phyloP scores from a whole-genome alignment of 2,329 filamentous ascomycete genomes.

The Hypomyces rosellus region DNA sequence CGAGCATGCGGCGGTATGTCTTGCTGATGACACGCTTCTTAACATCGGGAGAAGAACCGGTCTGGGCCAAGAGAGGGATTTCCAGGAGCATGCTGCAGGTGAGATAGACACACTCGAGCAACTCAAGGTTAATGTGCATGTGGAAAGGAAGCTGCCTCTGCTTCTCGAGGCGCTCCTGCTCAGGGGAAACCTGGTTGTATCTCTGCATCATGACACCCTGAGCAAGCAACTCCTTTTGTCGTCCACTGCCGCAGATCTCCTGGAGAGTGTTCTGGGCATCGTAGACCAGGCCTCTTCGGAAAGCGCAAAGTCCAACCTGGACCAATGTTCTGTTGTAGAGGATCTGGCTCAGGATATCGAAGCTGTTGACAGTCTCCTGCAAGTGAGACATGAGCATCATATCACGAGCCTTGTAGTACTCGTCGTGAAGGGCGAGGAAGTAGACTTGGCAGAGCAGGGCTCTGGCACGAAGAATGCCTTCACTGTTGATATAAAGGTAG shows the following conservation, averaged over 20 bases:
- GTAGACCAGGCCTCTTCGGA: constrained; percentile 93
- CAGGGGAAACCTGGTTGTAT: constrained; percentile 90
- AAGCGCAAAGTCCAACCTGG: constrained; percentile 95
- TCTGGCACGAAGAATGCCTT: constrained; percentile 90
- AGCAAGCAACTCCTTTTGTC: constrained; percentile 95
- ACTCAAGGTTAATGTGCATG: constrained; percentile 99
- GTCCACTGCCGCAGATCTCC: constrained; percentile 94
- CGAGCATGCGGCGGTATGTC: constrained; percentile 97
- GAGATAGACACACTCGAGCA: constrained; percentile 96
- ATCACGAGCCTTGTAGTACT: constrained; percentile 96
- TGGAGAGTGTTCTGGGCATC: constrained; percentile 96
- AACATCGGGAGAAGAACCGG: constrained; percentile 91
- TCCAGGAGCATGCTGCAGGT: constrained; percentile 99
- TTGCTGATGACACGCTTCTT: constrained; percentile 98
- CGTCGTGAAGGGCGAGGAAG: constrained; percentile 93
- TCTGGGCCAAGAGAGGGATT: constrained; percentile 93
- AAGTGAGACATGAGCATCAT: constrained; percentile 99
- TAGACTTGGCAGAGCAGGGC: constrained; percentile 99
- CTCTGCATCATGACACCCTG: constrained; percentile 98
- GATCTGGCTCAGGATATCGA: constrained; percentile 95
- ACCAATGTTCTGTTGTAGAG: constrained; percentile 98
- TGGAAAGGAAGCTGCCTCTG: constrained; percentile 98
- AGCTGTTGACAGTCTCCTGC: constrained; percentile 93
- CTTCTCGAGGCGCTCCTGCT: constrained; percentile 95
- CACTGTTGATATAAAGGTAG: constrained; percentile 90